A percentile compares a stretch with the other conserved stretches of the same genome.
Evolutionary conservation across 164 flowering plant species (phyloP).

Genomic region (Annona squamosa): DNA sequence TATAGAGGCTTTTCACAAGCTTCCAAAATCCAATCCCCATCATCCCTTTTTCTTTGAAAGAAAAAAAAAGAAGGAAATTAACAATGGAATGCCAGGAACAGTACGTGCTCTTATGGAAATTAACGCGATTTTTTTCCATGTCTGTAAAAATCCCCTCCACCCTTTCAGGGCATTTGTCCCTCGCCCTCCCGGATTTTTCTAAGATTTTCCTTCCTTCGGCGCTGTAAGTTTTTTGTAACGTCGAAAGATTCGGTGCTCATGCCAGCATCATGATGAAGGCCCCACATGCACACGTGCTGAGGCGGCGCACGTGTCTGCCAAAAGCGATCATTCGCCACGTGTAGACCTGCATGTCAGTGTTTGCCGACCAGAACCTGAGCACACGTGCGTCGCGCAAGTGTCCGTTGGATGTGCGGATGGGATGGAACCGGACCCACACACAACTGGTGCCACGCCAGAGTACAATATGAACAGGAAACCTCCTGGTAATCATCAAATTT

Average conservation of each 20-base stretch:
- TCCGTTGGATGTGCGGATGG: too few relatives aligned
- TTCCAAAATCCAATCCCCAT: slow-evolving; percentile 9
- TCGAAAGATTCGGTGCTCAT: not conserved
- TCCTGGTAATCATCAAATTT: too few relatives aligned
- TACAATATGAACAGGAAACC: too few relatives aligned
- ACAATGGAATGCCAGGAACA: not conserved
- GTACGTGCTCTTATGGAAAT: not conserved
- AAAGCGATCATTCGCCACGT: not conserved
- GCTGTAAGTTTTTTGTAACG: not conserved
- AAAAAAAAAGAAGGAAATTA: too few relatives aligned
- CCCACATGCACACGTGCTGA: not conserved
- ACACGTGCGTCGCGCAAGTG: too few relatives aligned
- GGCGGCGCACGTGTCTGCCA: not conserved
- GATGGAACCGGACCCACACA: too few relatives aligned
- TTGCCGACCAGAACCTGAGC: not conserved
- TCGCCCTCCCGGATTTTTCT: not conserved
- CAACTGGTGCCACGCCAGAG: too few relatives aligned
- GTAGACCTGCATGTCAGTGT: not conserved
- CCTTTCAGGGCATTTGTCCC: slow-evolving; percentile 3
- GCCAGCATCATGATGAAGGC: not conserved
- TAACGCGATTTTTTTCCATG: not conserved
- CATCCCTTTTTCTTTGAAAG: not conserved
- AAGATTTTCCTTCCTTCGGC: not conserved
- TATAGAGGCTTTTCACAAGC: not conserved
- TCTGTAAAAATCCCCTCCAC: slow-evolving; percentile 6